phyloP scores from a whole-genome alignment of 768 basidiomycete species.

The Boletellus ananas region DNA sequence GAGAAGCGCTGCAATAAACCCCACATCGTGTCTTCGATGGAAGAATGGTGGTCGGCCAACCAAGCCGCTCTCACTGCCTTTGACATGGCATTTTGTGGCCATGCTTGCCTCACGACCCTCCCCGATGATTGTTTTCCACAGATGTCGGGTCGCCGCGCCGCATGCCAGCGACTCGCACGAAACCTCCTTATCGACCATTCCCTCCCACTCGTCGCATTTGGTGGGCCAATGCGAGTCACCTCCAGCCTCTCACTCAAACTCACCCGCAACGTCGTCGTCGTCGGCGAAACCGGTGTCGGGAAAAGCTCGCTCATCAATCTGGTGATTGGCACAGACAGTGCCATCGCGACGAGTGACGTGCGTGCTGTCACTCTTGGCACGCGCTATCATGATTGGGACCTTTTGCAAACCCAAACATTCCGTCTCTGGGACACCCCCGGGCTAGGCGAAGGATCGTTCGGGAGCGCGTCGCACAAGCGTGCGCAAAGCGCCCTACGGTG shows the following conservation, averaged over 20 bases:
- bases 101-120: slow-evolving; percentile 25
- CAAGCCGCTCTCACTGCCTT: not conserved
- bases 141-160: slow-evolving; percentile 12
- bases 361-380: slow-evolving; percentile 18
- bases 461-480: slow-evolving; percentile 5
- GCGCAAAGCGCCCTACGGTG: slow-evolving; percentile 19
- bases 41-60: slow-evolving; percentile 20
- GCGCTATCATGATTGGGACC: slow-evolving; percentile 22
- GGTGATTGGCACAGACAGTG: slow-evolving; percentile 14
- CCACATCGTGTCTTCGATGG: slow-evolving; percentile 20
- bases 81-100: slow-evolving; percentile 15
- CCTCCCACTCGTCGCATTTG: slow-evolving; percentile 10
- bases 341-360: slow-evolving; percentile 13
- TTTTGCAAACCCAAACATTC: slow-evolving; percentile 19
- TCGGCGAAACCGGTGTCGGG: slow-evolving; percentile 36
- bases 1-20: slow-evolving; percentile 17
- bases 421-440: slow-evolving; percentile 27
- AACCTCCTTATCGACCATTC: slow-evolving; percentile 21
- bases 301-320: slow-evolving; percentile 24
- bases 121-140: slow-evolving; percentile 17
- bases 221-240: not conserved
- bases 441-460: slow-evolving; percentile 12
- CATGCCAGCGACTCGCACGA: slow-evolving; percentile 18
- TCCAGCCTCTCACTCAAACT: slow-evolving; percentile 17
- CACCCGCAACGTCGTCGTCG: slow-evolving; percentile 34